Conservation (phyloP, 2,329 filamentous ascomycete species). For the Claviceps cyperi region DNA sequence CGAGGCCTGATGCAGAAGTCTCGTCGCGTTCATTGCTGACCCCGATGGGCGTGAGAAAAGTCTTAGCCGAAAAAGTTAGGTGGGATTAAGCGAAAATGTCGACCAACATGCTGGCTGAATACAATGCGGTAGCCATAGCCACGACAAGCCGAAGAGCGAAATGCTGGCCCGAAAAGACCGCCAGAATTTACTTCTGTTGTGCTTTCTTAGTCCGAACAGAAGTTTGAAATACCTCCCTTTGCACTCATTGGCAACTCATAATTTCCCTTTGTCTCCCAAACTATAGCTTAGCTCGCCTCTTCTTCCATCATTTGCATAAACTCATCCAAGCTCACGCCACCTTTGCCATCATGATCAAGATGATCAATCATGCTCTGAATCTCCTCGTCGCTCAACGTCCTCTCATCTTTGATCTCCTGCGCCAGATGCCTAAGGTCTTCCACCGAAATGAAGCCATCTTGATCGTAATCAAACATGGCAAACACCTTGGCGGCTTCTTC, state of each 20-base stretch:
- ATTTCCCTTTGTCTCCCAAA: neutral
- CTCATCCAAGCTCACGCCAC: constrained; percentile 56
- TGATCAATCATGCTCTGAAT: constrained; percentile 94
- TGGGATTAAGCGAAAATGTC: neutral
- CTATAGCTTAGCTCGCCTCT: constrained; percentile 19
- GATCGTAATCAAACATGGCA: constrained; percentile 79
- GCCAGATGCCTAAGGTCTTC: constrained; percentile 80
- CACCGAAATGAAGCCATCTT: constrained; percentile 80
- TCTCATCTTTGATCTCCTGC: constrained; percentile 69
- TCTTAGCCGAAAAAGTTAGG: no score
- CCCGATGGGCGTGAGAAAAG: no score
- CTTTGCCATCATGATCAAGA: constrained; percentile 88
- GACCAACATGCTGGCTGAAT: neutral
- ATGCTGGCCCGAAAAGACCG: neutral
- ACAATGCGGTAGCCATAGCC: neutral
- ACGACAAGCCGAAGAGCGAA: neutral
- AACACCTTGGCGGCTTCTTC: constrained; percentile 90
- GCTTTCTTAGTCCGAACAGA: neutral
- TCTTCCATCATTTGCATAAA: constrained; percentile 49
- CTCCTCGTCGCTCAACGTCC: constrained; percentile 79
- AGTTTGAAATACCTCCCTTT: neutral
- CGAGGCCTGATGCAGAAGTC: neutral
- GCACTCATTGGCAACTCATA: neutral
- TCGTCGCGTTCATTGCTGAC: no score
- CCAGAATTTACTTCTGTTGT: neutral